Percentiles rank a stretch among this genome's conserved stretches.
Evolutionary conservation across 163 green algal species (phyloP).

Genomic region (Coccomyxa subellipsoidea): DNA sequence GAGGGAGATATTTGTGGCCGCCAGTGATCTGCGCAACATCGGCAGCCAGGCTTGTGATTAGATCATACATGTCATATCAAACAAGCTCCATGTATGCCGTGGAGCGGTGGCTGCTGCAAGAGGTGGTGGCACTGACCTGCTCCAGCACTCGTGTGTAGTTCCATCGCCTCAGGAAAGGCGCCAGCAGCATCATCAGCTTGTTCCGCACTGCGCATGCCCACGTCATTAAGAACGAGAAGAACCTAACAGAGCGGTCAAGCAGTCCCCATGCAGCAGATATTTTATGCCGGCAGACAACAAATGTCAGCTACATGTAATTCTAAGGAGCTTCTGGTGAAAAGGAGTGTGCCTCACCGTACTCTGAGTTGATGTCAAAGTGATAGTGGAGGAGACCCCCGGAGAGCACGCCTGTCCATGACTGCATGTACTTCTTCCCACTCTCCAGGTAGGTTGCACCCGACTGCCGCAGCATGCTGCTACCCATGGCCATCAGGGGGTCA

Average conservation of each 20-base stretch:
- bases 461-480: constrained; percentile 43
- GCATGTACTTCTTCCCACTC: constrained; percentile 47
- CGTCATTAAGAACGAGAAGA: neutral
- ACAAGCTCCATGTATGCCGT: neutral
- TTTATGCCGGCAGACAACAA: too few species aligned
- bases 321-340: too few species aligned
- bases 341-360: constrained; percentile 75
- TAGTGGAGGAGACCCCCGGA: constrained; percentile 71
- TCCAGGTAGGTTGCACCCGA: constrained; percentile 50
- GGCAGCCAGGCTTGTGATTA: neutral
- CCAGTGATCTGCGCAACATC: constrained; percentile 62
- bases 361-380: constrained; percentile 74
- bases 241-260: neutral
- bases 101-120: neutral
- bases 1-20: constrained; percentile 81
- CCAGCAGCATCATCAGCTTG: constrained; percentile 90
- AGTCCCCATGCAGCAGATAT: too few species aligned
- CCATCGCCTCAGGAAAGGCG: constrained; percentile 80
- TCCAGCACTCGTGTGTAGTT: constrained; percentile 82
- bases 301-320: too few species aligned
- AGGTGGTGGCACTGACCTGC: constrained; percentile 48
- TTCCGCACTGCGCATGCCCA: constrained; percentile 56
- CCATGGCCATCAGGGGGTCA: neutral
- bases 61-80: too few species aligned
- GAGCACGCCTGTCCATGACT: constrained; percentile 73